Conservation (phyloP, 306 rosid species). For the Cucurbita maxima region DNA sequence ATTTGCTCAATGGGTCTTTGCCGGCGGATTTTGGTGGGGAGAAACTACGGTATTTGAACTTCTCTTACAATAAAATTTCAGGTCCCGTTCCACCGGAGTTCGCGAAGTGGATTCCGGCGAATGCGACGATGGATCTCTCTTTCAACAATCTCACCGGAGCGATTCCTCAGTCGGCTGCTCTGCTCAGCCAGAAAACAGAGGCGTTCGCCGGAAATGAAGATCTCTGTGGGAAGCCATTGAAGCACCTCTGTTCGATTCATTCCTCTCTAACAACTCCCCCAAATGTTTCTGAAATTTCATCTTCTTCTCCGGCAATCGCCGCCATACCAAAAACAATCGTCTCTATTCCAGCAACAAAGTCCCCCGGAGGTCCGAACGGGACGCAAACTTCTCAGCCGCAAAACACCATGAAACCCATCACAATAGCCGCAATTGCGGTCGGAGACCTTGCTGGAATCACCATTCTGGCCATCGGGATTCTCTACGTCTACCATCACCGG, state of each 20-base stretch:
- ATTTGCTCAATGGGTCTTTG: constrained; percentile 61
- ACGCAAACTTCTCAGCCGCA: constrained; percentile 18
- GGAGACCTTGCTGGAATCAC: constrained; percentile 64
- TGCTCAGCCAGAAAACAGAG: constrained; percentile 40
- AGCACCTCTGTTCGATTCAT: constrained; percentile 56
- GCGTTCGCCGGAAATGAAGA: constrained; percentile 45
- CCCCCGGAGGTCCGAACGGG: constrained; percentile 11
- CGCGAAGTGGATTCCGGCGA: constrained; percentile 24
- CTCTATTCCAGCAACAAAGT: constrained; percentile 22
- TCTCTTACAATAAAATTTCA: constrained; percentile 72
- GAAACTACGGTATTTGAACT: constrained; percentile 43
- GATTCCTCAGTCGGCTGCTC: constrained; percentile 42
- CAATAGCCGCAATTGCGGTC: constrained; percentile 56
- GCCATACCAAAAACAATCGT: constrained; percentile 68
- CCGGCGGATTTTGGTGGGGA: constrained; percentile 44
- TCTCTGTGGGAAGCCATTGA: constrained; percentile 78
- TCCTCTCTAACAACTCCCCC: constrained; percentile 50
- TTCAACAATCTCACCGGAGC: constrained; percentile 72
- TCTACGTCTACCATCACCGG: constrained; percentile 47
- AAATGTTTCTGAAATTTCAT: constrained; percentile 15
- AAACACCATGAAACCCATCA: constrained; percentile 45
- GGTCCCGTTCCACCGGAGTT: constrained; percentile 46
- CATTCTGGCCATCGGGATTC: constrained; percentile 28
- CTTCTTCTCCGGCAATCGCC: constrained; percentile 79
- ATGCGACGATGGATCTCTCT: constrained; percentile 63